Evolutionary conservation across 2,329 filamentous ascomycete species (phyloP), one percentile per base, ranked within the genome.

Genomic region (Neopestalotiopsis sp.): DNA sequence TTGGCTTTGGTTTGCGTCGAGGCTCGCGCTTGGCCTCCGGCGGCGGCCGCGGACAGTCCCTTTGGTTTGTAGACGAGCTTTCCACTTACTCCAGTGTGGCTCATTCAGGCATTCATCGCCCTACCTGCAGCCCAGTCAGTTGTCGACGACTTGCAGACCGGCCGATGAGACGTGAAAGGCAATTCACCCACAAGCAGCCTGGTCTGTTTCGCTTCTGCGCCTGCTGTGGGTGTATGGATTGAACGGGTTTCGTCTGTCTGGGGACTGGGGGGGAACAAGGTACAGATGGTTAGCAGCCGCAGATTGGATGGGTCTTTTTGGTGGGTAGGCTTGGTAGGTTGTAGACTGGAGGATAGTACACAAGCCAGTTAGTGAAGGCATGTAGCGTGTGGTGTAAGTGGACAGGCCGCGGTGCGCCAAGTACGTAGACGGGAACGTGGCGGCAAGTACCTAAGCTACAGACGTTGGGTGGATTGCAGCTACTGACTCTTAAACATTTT

Each of bases 1-100:
- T 49, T 64, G 61, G 38, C 61, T 45, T 59, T 64, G 61, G 61
- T n/a, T 24, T 64, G 61, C 61, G 61, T 64, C 61, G 61, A 45
- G 38, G 38, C 61, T 64, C 61, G 30, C 30, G 59, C 59, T 62
- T 62, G 59, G 59, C 59, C 34, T 62, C 45, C n/a, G 45, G 9
- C 14, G 61, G 20, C 12, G 61, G 61, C 38, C 61, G 40, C 28
- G 40, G 61, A n/a, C 45, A 53, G 17, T 17, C 20, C 45, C 45
- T 53, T 14, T 64, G 61, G 61, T 53, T 28, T 14, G 42, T 9
- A 40, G 32, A 34, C 17, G 59, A 17, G 59, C 59, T 38, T 62
- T 53, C 17, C 12, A 62, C 34, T 62, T 32, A n/a, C 40, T 53
- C 17, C 12, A 62, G 59, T 62, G 59, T 62, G 59, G 59, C 59